These are phyloP conservation scores for Amylocarpus encephaloides DNA, from an alignment of 2,329 filamentous ascomycete genomes.

Conservation along the genomic window DNA sequence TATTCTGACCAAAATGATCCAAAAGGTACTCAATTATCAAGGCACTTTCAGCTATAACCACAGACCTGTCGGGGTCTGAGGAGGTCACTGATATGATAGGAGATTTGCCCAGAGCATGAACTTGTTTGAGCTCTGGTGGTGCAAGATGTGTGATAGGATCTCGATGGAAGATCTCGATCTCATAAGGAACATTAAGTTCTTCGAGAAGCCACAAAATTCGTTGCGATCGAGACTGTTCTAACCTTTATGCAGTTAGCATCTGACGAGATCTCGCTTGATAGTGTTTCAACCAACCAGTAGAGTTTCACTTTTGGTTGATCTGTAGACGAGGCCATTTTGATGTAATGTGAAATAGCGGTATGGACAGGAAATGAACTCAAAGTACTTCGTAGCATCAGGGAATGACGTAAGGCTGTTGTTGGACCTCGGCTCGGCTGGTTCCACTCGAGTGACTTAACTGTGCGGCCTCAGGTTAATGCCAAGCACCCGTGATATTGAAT, in stretches of 20 bases:
- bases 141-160: conserved; percentile 56
- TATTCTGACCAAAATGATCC: conserved; percentile 50
- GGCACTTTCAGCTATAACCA: conserved; percentile 74
- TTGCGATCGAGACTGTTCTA: conserved; percentile 42
- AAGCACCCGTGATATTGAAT: no score
- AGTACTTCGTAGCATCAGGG: neutral
- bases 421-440: no score
- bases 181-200: conserved; percentile 67
- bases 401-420: neutral
- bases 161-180: conserved; percentile 74
- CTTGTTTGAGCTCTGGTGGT: conserved; percentile 65
- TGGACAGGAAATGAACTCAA: neutral
- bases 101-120: conserved; percentile 84
- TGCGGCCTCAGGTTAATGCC: no score
- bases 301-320: conserved; percentile 44
- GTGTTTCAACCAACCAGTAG: conserved; percentile 41
- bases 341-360: neutral
- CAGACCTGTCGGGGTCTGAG: conserved; percentile 35
- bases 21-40: conserved; percentile 76
- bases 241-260: conserved; percentile 20
- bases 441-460: no score
- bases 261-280: neutral
- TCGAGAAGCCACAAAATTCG: conserved; percentile 65
- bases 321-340: neutral
- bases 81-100: conserved; percentile 65